These are phyloP conservation scores for Trichoderma koningii DNA, from an alignment of 2,329 filamentous ascomycete species.

Conservation along the genomic window DNA sequence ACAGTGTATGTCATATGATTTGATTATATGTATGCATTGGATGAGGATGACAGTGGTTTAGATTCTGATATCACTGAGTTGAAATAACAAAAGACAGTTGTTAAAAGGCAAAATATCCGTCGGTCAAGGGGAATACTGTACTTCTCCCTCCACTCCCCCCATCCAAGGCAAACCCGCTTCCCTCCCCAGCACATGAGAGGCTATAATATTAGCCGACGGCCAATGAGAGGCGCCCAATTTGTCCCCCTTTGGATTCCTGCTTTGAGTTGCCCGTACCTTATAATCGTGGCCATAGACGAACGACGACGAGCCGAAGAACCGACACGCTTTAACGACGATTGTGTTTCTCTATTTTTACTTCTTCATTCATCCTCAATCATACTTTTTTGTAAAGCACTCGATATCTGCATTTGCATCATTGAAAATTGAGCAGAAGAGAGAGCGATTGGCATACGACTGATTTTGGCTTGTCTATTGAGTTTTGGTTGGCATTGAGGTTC, in stretches of 20 bases:
- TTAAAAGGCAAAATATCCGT: not conserved
- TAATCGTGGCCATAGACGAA: not conserved
- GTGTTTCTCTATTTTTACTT: not conserved
- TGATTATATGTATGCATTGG: too few species aligned
- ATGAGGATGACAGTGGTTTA: too few species aligned
- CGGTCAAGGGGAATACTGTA: not conserved
- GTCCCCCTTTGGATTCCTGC: not conserved
- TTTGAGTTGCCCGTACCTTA: not conserved
- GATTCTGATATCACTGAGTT: too few species aligned
- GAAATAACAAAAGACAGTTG: not conserved
- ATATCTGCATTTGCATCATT: too few species aligned
- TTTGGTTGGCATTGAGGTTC: too few species aligned
- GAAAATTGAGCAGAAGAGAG: too few species aligned
- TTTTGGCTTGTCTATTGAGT: too few species aligned
- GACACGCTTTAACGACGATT: not conserved
- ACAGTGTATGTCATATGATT: not conserved
- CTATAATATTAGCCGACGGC: constrained; percentile 25
- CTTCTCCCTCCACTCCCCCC: too few species aligned
- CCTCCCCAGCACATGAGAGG: not conserved
- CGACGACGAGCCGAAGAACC: not conserved
- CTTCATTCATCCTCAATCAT: not conserved
- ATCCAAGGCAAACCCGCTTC: too few species aligned
- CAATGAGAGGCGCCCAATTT: constrained; percentile 8
- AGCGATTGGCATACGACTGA: not conserved
- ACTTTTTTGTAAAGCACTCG: too few species aligned